Evolutionary conservation across 441 rosid species (phyloP), one percentile per base, ranked within the genome.

Genomic region (Syzygium malaccense): DNA sequence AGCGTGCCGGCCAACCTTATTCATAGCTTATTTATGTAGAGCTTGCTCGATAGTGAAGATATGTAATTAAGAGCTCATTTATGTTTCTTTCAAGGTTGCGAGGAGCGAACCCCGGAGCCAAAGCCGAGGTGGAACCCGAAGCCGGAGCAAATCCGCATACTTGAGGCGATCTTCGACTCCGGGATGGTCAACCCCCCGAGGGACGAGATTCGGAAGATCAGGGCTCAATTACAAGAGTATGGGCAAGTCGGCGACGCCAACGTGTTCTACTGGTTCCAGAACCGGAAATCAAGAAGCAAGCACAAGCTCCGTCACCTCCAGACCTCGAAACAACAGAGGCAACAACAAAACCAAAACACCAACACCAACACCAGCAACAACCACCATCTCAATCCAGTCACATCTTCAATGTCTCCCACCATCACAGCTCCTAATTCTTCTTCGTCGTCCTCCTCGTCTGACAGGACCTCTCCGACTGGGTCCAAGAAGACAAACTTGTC

Each of bases 221-320:
- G 99, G 92, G 95, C 95, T 90, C 99, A 96, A 89, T 92, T 97
- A 54, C 99, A 97, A 89, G 99, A 96, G 90, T 98, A 92, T 75
- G 99, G 99, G 33, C 99, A 98, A 92, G 99, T 98, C n/a, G 99
- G 99, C 15, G 99, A 98, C 49, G 99, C 99, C 71, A 98, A 98
- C n/a, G 99, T 98, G 49, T 98, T 98, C 89, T 98, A 98, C 90
- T 98, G 99, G 99, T 98, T 98, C 92, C 99, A 98, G 87, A 98
- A 98, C 94, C 91, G 99, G 60, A 98, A 98, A 92, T 98, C 99
- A 57, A 93, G 99, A 89, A 98, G 96, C 95, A 98, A 98, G 91
- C 98, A 96, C 92, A 98, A 96, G 92, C 95, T 95, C 30, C 95
- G 96, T 30, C 95, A 94, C 92, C 96, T 95, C 68, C 98, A 94